These are phyloP conservation scores for Calcarisporium arbuscula DNA, from an alignment of 2,329 filamentous ascomycete genomes.

Conservation along the genomic window DNA sequence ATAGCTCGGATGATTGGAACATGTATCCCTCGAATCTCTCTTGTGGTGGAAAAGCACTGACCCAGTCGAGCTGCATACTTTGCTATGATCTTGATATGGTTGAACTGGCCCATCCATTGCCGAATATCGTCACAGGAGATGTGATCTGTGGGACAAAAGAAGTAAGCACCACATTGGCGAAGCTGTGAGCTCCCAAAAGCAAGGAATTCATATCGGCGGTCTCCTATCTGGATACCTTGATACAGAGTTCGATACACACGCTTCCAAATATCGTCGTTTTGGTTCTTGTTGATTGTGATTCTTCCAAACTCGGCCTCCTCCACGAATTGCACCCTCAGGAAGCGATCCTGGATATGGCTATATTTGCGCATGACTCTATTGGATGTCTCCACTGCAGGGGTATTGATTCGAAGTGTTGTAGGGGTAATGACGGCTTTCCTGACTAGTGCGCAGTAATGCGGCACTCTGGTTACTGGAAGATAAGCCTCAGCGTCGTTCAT, in stretches of 20 bases:
- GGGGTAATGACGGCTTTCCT: constrained; percentile 78
- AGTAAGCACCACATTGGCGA: constrained; percentile 84
- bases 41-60: constrained; percentile 92
- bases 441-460: constrained; percentile 67
- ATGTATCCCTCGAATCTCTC: constrained; percentile 60
- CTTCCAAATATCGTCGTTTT: constrained; percentile 65
- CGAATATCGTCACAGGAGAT: constrained; percentile 72
- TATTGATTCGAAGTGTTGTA: constrained; percentile 70
- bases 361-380: constrained; percentile 81
- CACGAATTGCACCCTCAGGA: constrained; percentile 82
- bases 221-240: constrained; percentile 77
- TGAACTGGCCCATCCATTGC: constrained; percentile 79
- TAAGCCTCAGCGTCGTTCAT: constrained; percentile 43
- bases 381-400: constrained; percentile 75
- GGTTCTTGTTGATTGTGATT: constrained; percentile 45
- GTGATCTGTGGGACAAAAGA: constrained; percentile 69
- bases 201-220: constrained; percentile 78
- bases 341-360: constrained; percentile 63
- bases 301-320: constrained; percentile 65
- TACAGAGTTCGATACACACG: constrained; percentile 65
- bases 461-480: constrained; percentile 46
- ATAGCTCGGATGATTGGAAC: constrained; percentile 56
- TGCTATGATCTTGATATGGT: constrained; percentile 73
- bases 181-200: constrained; percentile 96
- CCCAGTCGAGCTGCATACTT: constrained; percentile 86